Evolutionary conservation across 1,284 basidiomycete species (phyloP).

Genomic region (Marasmius oreades): DNA sequence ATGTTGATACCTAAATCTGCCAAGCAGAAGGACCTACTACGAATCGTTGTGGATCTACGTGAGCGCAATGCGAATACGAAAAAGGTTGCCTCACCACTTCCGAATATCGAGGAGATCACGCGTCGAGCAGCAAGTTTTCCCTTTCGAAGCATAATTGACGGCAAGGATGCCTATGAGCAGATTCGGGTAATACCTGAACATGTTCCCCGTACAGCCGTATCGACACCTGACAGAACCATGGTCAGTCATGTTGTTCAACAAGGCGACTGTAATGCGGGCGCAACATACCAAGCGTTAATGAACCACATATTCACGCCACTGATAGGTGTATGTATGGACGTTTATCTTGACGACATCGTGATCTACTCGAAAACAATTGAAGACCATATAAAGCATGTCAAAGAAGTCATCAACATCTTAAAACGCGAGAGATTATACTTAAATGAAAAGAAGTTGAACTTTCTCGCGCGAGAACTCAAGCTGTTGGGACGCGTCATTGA

Average conservation of each 20-base stretch:
- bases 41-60: constrained; percentile 24
- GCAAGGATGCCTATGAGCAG: constrained; percentile 29
- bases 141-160: constrained; percentile 25
- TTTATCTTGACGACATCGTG: constrained; percentile 14
- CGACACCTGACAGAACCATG: constrained; percentile 27
- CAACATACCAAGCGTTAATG: constrained; percentile 24
- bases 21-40: constrained; percentile 16
- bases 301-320: constrained; percentile 24
- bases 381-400: constrained; percentile 25
- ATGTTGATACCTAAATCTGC: constrained; percentile 27
- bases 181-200: constrained; percentile 24
- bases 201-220: constrained; percentile 18
- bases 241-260: constrained; percentile 25
- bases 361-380: constrained; percentile 24
- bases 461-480: constrained; percentile 20
- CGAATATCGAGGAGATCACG: constrained; percentile 19
- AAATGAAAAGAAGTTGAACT: constrained; percentile 23
- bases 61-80: constrained; percentile 21
- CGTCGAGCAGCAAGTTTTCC: constrained; percentile 27
- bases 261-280: constrained; percentile 26
- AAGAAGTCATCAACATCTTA: constrained; percentile 19
- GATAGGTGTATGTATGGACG: constrained; percentile 25
- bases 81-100: constrained; percentile 16
- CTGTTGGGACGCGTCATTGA: constrained; percentile 24
- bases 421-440: constrained; percentile 20